Evolutionary conservation across 2,329 filamentous ascomycete genomes (phyloP).

Genomic region (Stachybotrys elegans): DNA sequence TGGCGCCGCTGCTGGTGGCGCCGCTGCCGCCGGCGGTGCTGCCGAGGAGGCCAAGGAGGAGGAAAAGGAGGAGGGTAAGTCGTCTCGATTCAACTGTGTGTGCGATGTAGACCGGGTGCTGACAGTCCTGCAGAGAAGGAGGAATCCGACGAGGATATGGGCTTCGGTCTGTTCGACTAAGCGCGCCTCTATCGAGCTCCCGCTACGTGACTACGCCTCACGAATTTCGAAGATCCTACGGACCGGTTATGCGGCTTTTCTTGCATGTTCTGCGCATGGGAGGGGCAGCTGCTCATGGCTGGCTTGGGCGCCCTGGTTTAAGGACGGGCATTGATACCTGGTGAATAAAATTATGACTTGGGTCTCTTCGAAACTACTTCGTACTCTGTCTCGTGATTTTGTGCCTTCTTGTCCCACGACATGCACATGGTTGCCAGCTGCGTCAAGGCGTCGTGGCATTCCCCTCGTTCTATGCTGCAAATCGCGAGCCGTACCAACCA

Average conservation of each 20-base stretch:
- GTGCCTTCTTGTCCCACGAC: too few relatives aligned
- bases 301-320: constrained; percentile 19
- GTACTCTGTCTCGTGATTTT: too few relatives aligned
- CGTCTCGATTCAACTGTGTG: not conserved
- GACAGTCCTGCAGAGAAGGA: constrained; percentile 22
- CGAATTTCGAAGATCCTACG: constrained; percentile 28
- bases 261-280: constrained; percentile 24
- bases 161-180: constrained; percentile 74
- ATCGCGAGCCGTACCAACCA: too few relatives aligned
- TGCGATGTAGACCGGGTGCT: constrained; percentile 1
- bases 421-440: too few relatives aligned
- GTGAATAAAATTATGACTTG: constrained; percentile 24
- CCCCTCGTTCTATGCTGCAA: too few relatives aligned
- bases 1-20: constrained; percentile 62
- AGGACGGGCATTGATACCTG: constrained; percentile 20
- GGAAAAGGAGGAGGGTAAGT: constrained; percentile 64
- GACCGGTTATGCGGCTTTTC: constrained; percentile 24
- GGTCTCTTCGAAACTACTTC: constrained; percentile 17
- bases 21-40: constrained; percentile 61
- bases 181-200: constrained; percentile 24
- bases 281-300: constrained; percentile 25
- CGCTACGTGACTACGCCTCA: constrained; percentile 24
- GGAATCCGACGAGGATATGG: constrained; percentile 71
- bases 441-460: too few relatives aligned
- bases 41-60: constrained; percentile 71